Conservation (phyloP, 1,139 yeast species). For the Suhomyces coccinellae region DNA sequence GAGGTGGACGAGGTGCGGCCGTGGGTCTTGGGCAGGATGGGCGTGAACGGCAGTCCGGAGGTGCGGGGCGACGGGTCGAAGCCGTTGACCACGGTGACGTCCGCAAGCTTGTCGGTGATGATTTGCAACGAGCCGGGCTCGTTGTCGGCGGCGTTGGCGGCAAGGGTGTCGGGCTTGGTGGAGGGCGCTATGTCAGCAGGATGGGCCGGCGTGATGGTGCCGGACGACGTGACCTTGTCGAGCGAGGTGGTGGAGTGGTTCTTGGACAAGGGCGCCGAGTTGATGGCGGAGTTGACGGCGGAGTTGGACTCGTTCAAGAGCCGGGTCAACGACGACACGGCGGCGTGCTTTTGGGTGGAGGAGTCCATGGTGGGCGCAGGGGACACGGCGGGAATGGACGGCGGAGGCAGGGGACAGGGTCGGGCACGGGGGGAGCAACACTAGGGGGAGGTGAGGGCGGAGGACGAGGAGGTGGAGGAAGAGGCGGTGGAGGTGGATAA, state of each 20-base stretch:
- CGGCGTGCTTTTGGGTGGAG: constrained; percentile 16
- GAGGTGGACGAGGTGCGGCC: constrained; percentile 22
- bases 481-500: neutral
- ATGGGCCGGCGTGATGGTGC: constrained; percentile 20
- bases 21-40: constrained; percentile 20
- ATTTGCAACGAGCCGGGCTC: constrained; percentile 5
- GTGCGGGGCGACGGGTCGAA: constrained; percentile 15
- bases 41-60: constrained; percentile 16
- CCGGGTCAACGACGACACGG: constrained; percentile 43
- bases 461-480: neutral
- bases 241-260: constrained; percentile 27
- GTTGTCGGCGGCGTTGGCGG: neutral
- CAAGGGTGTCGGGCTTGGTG: neutral
- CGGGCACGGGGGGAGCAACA: too few relatives aligned
- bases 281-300: constrained; percentile 27
- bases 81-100: constrained; percentile 15
- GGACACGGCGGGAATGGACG: neutral
- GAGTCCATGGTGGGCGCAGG: constrained; percentile 3
- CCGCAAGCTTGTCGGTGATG: constrained; percentile 11
- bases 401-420: too few relatives aligned
- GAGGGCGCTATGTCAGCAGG: constrained; percentile 6
- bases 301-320: constrained; percentile 42
- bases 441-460: neutral
- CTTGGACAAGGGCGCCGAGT: constrained; percentile 28
- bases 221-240: constrained; percentile 16